Conservation (phyloP, 495 filamentous ascomycete species). For the Neurospora sp. region DNA sequence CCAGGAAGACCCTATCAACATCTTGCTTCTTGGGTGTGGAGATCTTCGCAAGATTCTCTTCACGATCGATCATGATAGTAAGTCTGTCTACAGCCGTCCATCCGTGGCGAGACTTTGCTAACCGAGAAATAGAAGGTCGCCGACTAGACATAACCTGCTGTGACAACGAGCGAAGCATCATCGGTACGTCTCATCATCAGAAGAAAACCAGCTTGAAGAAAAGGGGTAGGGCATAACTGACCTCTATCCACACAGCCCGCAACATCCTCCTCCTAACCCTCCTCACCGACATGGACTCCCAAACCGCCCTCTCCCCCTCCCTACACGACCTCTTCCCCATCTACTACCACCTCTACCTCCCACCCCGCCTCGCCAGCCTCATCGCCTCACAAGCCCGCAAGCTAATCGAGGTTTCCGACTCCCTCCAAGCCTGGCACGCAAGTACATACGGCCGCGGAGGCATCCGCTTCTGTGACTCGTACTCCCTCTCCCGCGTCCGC, state of each 20-base stretch:
- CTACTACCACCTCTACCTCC: slow-evolving; percentile 19
- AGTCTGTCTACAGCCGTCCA: background rate
- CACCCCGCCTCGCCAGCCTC: slow-evolving; percentile 1
- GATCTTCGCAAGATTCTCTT: slow-evolving; percentile 25
- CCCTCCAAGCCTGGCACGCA: slow-evolving; percentile 13
- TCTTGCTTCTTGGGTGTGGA: slow-evolving; percentile 26
- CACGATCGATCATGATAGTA: slow-evolving; percentile 16
- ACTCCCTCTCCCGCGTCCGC: slow-evolving; percentile 11
- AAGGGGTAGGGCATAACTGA: too few species aligned
- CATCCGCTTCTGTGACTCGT: slow-evolving; percentile 18
- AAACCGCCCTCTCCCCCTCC: background rate
- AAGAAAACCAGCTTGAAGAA: too few species aligned
- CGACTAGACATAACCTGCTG: slow-evolving; percentile 24
- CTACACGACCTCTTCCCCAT: slow-evolving; percentile 12
- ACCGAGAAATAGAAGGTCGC: slow-evolving; percentile 1
- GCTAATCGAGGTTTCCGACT: slow-evolving; percentile 8
- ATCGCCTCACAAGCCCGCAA: slow-evolving; percentile 16
- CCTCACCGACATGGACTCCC: slow-evolving; percentile 11
- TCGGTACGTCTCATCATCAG: too few species aligned
- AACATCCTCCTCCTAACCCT: slow-evolving; percentile 21
- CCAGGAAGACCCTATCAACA: slow-evolving; percentile 8
- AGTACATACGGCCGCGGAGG: slow-evolving; percentile 13
- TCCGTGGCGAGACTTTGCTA: background rate
- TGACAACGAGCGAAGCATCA: slow-evolving; percentile 16
- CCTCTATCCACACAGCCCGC: slow-evolving; percentile 10